These are phyloP conservation scores for Colletotrichum trifolii DNA, from an alignment of 2,329 filamentous ascomycete genomes.

Conservation along the genomic window DNA sequence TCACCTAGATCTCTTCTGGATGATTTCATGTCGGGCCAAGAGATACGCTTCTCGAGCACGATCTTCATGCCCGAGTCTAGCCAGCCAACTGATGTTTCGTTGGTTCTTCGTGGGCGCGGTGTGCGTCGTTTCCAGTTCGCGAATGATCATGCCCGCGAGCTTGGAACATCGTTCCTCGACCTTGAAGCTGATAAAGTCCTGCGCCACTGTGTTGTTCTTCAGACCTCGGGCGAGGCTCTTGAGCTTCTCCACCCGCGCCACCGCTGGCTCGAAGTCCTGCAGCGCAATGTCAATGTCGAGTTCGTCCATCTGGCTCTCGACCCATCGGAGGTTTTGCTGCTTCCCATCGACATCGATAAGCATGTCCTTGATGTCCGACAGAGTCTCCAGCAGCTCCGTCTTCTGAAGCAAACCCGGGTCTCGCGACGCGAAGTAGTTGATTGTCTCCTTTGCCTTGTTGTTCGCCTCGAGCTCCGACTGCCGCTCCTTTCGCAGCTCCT, in stretches of 20 bases:
- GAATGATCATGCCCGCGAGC: conserved; percentile 80
- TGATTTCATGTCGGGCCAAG: conserved; percentile 78
- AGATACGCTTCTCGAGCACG: conserved; percentile 89
- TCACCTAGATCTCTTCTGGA: conserved; percentile 86
- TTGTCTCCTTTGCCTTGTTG: conserved; percentile 84
- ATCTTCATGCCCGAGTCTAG: conserved; percentile 89
- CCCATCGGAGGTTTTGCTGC: conserved; percentile 95
- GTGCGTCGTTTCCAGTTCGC: conserved; percentile 81
- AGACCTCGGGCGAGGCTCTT: conserved; percentile 82
- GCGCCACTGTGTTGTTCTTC: conserved; percentile 86
- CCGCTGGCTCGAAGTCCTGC: conserved; percentile 87
- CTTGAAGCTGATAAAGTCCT: conserved; percentile 92
- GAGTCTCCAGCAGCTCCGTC: conserved; percentile 80
- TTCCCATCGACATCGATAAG: conserved; percentile 96
- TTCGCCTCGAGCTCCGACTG: conserved; percentile 89
- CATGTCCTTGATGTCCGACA: conserved; percentile 85
- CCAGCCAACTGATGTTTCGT: conserved; percentile 85
- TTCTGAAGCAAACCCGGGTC: conserved; percentile 83
- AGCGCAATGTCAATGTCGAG: conserved; percentile 96
- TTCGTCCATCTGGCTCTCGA: conserved; percentile 94
- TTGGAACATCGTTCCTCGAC: conserved; percentile 85
- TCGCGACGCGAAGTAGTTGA: conserved; percentile 85
- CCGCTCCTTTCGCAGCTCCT: conserved; percentile 87
- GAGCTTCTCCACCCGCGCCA: conserved; percentile 85
- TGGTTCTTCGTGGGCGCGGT: conserved; percentile 82